A percentile compares a stretch with the other conserved stretches of the same genome.
phyloP scores from a whole-genome alignment of 257 asterid species.

The Scutellaria barbata region DNA sequence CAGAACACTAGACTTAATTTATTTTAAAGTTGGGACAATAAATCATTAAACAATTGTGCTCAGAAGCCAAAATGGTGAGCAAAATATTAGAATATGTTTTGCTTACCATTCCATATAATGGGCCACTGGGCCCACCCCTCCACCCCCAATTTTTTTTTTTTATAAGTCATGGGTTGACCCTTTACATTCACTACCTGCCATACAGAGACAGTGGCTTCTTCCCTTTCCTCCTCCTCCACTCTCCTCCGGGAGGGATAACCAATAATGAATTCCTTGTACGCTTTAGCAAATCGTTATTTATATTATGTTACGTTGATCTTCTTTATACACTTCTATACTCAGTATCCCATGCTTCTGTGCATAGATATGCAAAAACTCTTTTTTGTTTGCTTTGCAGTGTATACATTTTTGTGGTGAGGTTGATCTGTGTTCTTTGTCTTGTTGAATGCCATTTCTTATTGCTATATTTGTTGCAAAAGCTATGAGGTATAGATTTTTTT shows the following conservation, averaged over 20 bases:
- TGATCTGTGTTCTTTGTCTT: conserved; percentile 10
- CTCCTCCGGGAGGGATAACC: no score
- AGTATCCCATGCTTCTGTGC: background rate
- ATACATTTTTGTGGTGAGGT: background rate
- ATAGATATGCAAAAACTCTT: background rate
- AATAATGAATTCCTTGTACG: no score
- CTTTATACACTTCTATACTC: conserved; percentile 1
- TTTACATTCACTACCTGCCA: no score
- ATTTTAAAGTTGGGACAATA: background rate
- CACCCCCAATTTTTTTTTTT: no score
- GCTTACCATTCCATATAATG: background rate
- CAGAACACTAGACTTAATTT: no score
- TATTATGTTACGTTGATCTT: background rate
- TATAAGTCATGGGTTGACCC: no score
- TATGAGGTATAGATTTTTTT: background rate
- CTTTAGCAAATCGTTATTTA: no score
- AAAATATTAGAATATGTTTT: background rate
- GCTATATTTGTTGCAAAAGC: conserved; percentile 14
- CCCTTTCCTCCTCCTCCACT: no score
- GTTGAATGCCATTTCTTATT: conserved; percentile 13
- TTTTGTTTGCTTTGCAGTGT: background rate
- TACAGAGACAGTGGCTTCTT: no score
- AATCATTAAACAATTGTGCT: background rate
- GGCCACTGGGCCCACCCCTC: background rate
- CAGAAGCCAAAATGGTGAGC: background rate